Evolutionary conservation across 495 filamentous ascomycete genomes (phyloP), one percentile per base, ranked within the genome.

Genomic region (Paragyromitra xinjiangensis): DNA sequence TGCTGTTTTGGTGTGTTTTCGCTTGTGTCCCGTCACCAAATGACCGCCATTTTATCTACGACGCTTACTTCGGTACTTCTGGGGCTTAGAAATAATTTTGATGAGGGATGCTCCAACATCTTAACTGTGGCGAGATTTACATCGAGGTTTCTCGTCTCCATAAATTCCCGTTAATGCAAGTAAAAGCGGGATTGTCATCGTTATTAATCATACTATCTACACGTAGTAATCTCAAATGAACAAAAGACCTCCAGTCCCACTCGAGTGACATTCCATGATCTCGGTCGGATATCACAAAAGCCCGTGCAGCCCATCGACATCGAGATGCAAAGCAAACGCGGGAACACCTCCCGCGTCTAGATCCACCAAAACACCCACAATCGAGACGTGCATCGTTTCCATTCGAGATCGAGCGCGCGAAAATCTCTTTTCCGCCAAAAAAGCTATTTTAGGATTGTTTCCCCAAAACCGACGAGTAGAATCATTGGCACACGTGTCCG

Each of bases 401-500:
- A 69, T 69, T 69, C 50, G 66, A 6, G 37, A 51, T 39, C 44
- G 59, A 37, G 14, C 19, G 9, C 29, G 29, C 29, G 3, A 3
- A 34, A 34, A 34, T 3, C 29, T 34, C 29, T 34, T 34, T 3
- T 34, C 29, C 29, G 4, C 29, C 29, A 34, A 34, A 34, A 34
- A 2, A 3, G 29, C 29, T 34, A 34, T 34, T 34, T 34, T 34
- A 34, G 3, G 29, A 34, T 34, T 34, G 29, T 34, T 34, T 34
- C 29, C 2, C 42, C 42, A 44, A 44, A 44, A 51, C 11, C 29
- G 24, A 69, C 71, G 29, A 12, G 50, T 22, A 8, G 39, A n/a
- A 73, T 68, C 71, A 73, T 73, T 73, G 71, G 71, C 71, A 68
- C 63, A 73, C 71, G 71, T 73, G 71, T 73, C 34, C 39, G 4